Conservation (phyloP, 2,329 filamentous ascomycete genomes). For the Penicillium sp. region DNA sequence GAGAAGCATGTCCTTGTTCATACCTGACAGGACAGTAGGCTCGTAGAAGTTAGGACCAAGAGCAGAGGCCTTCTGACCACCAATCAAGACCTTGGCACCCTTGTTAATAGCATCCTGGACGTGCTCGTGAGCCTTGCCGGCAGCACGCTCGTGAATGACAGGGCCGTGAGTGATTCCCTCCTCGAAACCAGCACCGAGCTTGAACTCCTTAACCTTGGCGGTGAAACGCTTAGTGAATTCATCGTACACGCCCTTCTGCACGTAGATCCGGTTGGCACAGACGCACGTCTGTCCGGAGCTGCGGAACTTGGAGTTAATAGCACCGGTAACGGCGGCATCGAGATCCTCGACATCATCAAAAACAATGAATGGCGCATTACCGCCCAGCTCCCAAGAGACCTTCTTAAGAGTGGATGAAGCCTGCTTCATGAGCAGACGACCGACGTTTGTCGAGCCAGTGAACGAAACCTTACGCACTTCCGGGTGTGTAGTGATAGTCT, state of each 20-base stretch:
- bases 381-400: constrained; percentile 85
- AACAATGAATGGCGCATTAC: constrained; percentile 94
- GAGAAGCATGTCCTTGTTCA: constrained; percentile 82
- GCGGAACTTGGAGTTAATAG: constrained; percentile 86
- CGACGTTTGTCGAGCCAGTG: constrained; percentile 71
- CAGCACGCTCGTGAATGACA: constrained; percentile 74
- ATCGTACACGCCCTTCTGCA: constrained; percentile 54
- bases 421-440: constrained; percentile 85
- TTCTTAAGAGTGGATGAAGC: constrained; percentile 81
- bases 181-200: constrained; percentile 48
- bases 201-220: constrained; percentile 51
- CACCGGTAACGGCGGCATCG: constrained; percentile 78
- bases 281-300: constrained; percentile 96
- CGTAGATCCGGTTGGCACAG: constrained; percentile 63
- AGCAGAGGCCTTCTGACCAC: constrained; percentile 71
- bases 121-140: constrained; percentile 76
- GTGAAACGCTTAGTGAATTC: constrained; percentile 58
- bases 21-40: constrained; percentile 83
- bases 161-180: constrained; percentile 50
- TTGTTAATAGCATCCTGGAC: constrained; percentile 76
- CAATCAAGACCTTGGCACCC: constrained; percentile 72
- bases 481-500: constrained; percentile 72
- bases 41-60: constrained; percentile 85
- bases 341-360: constrained; percentile 88
- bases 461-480: constrained; percentile 89